Evolutionary conservation across 345 rosid species (phyloP), one percentile per base, ranked within the genome.

Genomic region (Sisymbrium irio): DNA sequence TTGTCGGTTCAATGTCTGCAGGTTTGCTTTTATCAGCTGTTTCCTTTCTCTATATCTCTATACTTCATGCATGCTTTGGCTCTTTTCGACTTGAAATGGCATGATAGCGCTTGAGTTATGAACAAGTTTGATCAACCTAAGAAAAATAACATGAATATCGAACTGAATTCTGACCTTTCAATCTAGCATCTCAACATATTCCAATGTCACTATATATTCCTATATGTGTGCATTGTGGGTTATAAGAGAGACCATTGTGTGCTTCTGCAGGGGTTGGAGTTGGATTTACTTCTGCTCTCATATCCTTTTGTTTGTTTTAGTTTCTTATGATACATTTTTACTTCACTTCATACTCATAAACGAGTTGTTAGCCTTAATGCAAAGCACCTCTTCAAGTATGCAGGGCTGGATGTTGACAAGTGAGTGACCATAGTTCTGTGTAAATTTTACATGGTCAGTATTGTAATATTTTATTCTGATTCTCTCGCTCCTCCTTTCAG

Each of bases 341-440:
- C 10, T 27, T 56, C 35, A 33, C 6, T 67, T 8, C 18, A 25
- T 36, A 66, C 39, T 3, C 68, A 55, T 77, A 41, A 60, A 56
- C 61, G 19, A 72, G 40, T 69, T 84, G 85, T 82, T 59, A 80
- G 50, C 97, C 99, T 95, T 95, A 89, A 92, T 77, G 82, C 78
- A 80, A 44, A 20, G 78, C 80, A 95, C 99, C 97, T 95, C 64
- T 92, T 95, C 82, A 95, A 95, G 88, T 95, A 92, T 89, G 99
- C 98, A 32, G 97, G 96, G 46, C 74, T 95, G 83, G 99, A 92
- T 80, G 85, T 95, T 77, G 99, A 92, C 82, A 95, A 92, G 99
- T 95, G 80, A 87, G 99, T 85, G 55, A 62, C 30, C 19, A 19
- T 40, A 62, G 51, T 54, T 73, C 50, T 62, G 9, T 62, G 53